Percentiles rank a stretch among this genome's conserved stretches.
These are phyloP conservation scores for Suhomyces faveliae DNA, from an alignment of 805 yeast species.

Conservation along the genomic window DNA sequence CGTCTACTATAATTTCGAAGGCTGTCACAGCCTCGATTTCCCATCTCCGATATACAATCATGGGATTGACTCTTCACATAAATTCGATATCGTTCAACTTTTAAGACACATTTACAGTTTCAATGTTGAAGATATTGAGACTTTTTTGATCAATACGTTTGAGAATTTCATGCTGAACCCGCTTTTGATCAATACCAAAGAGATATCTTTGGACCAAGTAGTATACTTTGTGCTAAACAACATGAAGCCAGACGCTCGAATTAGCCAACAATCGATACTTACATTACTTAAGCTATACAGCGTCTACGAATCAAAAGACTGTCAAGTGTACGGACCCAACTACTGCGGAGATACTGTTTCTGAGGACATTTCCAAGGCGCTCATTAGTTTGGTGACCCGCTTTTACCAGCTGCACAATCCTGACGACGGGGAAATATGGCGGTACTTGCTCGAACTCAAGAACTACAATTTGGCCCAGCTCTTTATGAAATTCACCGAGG, in stretches of 20 bases:
- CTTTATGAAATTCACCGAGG: slow-evolving; percentile 13
- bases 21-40: slow-evolving; percentile 3
- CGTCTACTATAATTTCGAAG: not conserved
- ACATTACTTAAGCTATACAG: slow-evolving; percentile 5
- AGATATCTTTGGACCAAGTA: slow-evolving; percentile 6
- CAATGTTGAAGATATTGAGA: slow-evolving; percentile 11
- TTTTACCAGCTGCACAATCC: slow-evolving; percentile 4
- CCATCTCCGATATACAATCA: slow-evolving; percentile 12
- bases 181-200: slow-evolving; percentile 2
- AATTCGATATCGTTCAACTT: slow-evolving; percentile 8
- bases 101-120: slow-evolving; percentile 12
- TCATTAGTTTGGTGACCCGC: slow-evolving; percentile 5
- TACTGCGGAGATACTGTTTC: slow-evolving; percentile 1
- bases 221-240: slow-evolving; percentile 3
- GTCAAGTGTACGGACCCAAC: slow-evolving; percentile 7
- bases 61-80: slow-evolving; percentile 13
- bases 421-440: slow-evolving; percentile 12
- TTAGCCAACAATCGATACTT: slow-evolving; percentile 1
- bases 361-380: slow-evolving; percentile 11
- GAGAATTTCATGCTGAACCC: slow-evolving; percentile 5
- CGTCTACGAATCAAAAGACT: slow-evolving; percentile 10
- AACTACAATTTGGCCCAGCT: slow-evolving; percentile 13
- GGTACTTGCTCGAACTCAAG: slow-evolving; percentile 11
- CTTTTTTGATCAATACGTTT: slow-evolving; percentile 12
- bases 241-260: not conserved